Base-by-base conservation (phyloP, 306 rosid genomes). In the Dryas alaskensis region DNA sequence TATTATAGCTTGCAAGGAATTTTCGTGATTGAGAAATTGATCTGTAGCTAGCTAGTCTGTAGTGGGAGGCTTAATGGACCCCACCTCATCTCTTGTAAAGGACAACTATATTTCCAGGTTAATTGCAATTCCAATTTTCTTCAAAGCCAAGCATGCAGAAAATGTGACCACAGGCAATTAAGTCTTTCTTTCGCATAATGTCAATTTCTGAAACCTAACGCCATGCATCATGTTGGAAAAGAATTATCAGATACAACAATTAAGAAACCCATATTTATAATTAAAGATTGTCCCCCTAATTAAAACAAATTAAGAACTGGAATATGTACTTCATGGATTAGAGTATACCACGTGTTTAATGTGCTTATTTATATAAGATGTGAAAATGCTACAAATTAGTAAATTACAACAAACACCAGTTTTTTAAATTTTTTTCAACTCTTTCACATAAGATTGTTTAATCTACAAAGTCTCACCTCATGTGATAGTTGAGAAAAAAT, bases 121-220 rank as follows among this genome's bases (percentile, higher is more conserved):
- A 43, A 71, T 55, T 68, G 75, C 27, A 78, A 79, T 67, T 59
- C 42, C 16, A 17, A 52, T 50, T 77, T 79, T 50, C 85, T 85
- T 85, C 19, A 67, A 71, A 74, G 64, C n/a, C 74, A 77, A 79
- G 84, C 84, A 68, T 17, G 43, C 50, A 43, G 45, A 83, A 84
- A 75, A 72, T 81, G 81, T 63, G 88, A 66, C 63, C 16, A 44
- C 8, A 31, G 44, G 19, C 40, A 31, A 31, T 31, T 31, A 54
- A 45, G 9, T n/a, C 16, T 14, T 52, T 19, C 14, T 19, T 9
- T 44, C 3, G 60, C 60, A 37, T 9, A 11, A 52, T 70, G 68
- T 76, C 70, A 70, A 65, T 58, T 12, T 17, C 61, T 60, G 2
- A 14, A 58, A 16, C 65, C 39, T 6, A 49, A 55, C 61, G 65